Percentiles rank a stretch among this genome's conserved stretches.
These are phyloP conservation scores for Phytophthora nicotianae DNA, from an alignment of 352 stramenopile species.

Conservation along the genomic window DNA sequence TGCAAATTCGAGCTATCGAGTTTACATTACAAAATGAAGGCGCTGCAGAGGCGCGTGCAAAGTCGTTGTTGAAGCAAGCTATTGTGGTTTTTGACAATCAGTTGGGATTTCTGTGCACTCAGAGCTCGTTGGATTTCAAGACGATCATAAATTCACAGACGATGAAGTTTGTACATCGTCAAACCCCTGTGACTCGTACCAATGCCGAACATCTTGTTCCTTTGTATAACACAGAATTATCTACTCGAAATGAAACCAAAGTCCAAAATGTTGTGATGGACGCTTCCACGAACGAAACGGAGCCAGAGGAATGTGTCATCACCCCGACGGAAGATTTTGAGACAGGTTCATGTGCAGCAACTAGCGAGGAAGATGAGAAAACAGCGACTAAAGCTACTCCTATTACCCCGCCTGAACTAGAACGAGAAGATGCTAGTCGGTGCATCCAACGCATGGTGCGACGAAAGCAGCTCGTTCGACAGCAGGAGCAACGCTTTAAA, in stretches of 20 bases:
- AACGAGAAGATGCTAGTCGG: constrained; percentile 22
- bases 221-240: not conserved
- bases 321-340: not conserved
- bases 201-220: not conserved
- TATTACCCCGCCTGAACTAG: constrained; percentile 9
- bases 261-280: not conserved
- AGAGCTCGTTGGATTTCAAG: constrained; percentile 66
- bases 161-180: constrained; percentile 37
- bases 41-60: constrained; percentile 26
- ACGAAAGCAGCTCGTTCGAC: constrained; percentile 15
- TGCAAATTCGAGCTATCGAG: constrained; percentile 59
- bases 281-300: not conserved
- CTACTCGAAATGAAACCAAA: not conserved
- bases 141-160: constrained; percentile 44
- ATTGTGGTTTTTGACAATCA: constrained; percentile 69
- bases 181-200: constrained; percentile 3
- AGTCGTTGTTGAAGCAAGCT: constrained; percentile 61
- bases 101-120: constrained; percentile 45
- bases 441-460: constrained; percentile 36
- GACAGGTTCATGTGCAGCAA: not conserved
- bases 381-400: not conserved
- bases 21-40: constrained; percentile 47
- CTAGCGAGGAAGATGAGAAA: not conserved
- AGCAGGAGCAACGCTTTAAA: constrained; percentile 19
- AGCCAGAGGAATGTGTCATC: not conserved